These are phyloP conservation scores for Clarireedia sp. DNA, from an alignment of 2,329 filamentous ascomycete genomes.

Conservation along the genomic window DNA sequence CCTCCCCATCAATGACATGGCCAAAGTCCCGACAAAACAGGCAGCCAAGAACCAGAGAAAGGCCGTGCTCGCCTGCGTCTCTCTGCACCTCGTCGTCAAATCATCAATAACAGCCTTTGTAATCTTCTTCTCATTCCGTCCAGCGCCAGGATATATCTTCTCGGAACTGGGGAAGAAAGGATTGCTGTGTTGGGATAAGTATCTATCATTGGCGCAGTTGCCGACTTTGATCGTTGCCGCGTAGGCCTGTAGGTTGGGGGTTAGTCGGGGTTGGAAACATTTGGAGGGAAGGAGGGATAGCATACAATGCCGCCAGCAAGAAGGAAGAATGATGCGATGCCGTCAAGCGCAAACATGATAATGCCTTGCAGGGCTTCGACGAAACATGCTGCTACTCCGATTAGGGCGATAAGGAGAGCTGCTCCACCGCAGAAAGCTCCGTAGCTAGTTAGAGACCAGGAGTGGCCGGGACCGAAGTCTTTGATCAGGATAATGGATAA, in stretches of 20 bases:
- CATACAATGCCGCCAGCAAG: conserved; percentile 25
- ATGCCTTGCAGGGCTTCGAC: conserved; percentile 21
- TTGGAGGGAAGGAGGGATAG: neutral
- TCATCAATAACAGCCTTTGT: neutral
- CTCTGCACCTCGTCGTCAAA: conserved; percentile 48
- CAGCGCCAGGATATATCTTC: conserved; percentile 1
- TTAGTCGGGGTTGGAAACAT: too few relatives aligned
- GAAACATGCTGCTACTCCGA: conserved; percentile 20
- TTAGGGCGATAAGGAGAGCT: conserved; percentile 14
- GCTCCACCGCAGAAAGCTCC: conserved; percentile 24
- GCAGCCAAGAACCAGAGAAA: conserved; percentile 75
- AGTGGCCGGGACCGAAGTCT: conserved; percentile 16
- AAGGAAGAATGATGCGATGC: conserved; percentile 21
- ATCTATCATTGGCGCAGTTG: conserved; percentile 13
- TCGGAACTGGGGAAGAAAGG: conserved; percentile 5
- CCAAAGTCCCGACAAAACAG: conserved; percentile 48
- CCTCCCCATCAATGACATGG: conserved; percentile 21
- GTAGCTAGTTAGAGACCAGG: conserved; percentile 18
- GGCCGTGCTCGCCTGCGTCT: conserved; percentile 64
- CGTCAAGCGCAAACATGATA: conserved; percentile 20
- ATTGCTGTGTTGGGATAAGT: conserved; percentile 9
- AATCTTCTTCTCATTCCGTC: neutral
- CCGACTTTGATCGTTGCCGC: conserved; percentile 19
- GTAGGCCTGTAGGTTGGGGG: conserved; percentile 18
- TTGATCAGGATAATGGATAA: conserved; percentile 22